Evolutionary conservation across 805 yeast species (phyloP), one percentile per base, ranked within the genome.

Genomic region (Metschnikowia cubensis): DNA sequence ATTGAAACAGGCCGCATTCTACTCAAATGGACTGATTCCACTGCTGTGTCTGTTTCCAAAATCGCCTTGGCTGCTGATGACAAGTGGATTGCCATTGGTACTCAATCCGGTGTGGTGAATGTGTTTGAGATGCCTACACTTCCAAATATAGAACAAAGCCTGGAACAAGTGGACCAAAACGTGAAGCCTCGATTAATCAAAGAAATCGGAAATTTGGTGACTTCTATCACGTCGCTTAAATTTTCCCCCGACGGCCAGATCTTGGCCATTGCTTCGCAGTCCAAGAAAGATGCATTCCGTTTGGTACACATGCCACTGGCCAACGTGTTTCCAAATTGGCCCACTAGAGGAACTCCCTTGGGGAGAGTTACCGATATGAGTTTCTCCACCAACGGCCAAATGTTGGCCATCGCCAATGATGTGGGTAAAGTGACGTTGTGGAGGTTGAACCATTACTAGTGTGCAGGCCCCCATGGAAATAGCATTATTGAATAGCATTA

Each of bases 281-380:
- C 85, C 4, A 83, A 84, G 70, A 83, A 85, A 59, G 98, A 94
- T 67, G 88, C 97, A 3, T 73, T 94, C 53, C 80, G 91, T 61
- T 66, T 94, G 55, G 91, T 89, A 11, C 98, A 94, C 64, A 69
- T 92, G 50, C 96, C 97, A 20, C 79, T 87, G 22, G 89, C 92
- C 56, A 80, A 88, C 17, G 96, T 89, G 6, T 94, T 84, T 70
- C 76, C 84, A 44, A 94, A 94, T 73, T 94, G 99, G 99, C 99
- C 99, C 15, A 94, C 98, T 1, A 84, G 92, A 47, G 90, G 90
- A 5, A 92, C 99, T 0, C 98, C 99, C 10, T 77, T 94, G 57
- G 99, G 99, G n/a, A 83, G 85, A 57, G 97, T 94, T 33, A 88
- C 97, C 0, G 69, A 84, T 15, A 85, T 83, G 2, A 80, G 82